Evolutionary conservation across 805 yeast genomes (phyloP).

Genomic region (Dipodascus geniculatus): DNA sequence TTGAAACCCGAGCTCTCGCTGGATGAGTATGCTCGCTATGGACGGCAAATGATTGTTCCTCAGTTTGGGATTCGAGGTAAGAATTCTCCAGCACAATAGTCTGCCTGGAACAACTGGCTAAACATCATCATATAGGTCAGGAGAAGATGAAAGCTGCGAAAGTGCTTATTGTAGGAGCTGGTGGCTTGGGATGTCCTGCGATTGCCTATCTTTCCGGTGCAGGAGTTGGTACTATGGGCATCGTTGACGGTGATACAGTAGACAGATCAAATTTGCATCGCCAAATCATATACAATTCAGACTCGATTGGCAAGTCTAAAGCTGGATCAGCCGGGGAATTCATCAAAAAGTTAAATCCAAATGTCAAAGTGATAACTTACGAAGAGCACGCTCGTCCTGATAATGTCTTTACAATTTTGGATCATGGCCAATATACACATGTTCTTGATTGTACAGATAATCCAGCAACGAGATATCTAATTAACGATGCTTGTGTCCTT

Average conservation of each 20-base stretch:
- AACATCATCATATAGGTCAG: slow-evolving; percentile 36
- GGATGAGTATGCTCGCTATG: slow-evolving; percentile 67
- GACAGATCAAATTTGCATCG: slow-evolving; percentile 81
- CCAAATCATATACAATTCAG: slow-evolving; percentile 68
- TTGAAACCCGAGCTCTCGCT: neutral
- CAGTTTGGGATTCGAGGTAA: slow-evolving; percentile 40
- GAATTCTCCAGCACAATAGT: neutral
- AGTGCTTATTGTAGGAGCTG: slow-evolving; percentile 84
- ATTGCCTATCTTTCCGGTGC: slow-evolving; percentile 74
- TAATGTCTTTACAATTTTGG: slow-evolving; percentile 55
- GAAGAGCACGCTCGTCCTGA: slow-evolving; percentile 37
- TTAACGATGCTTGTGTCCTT: slow-evolving; percentile 73
- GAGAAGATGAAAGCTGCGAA: slow-evolving; percentile 41
- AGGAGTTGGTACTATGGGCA: slow-evolving; percentile 77
- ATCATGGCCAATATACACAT: slow-evolving; percentile 45
- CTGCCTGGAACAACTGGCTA: slow-evolving; percentile 14
- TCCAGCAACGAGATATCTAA: slow-evolving; percentile 74
- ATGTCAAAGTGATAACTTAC: slow-evolving; percentile 43
- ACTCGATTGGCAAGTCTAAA: slow-evolving; percentile 56
- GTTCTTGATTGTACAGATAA: slow-evolving; percentile 92
- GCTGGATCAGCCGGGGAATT: slow-evolving; percentile 64
- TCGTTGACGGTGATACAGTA: slow-evolving; percentile 77
- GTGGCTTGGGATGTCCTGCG: slow-evolving; percentile 94
- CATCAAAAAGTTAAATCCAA: slow-evolving; percentile 25
- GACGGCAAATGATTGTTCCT: slow-evolving; percentile 92